Evolutionary conservation across 1,139 yeast species (phyloP).

Genomic region (Candida anutae): DNA sequence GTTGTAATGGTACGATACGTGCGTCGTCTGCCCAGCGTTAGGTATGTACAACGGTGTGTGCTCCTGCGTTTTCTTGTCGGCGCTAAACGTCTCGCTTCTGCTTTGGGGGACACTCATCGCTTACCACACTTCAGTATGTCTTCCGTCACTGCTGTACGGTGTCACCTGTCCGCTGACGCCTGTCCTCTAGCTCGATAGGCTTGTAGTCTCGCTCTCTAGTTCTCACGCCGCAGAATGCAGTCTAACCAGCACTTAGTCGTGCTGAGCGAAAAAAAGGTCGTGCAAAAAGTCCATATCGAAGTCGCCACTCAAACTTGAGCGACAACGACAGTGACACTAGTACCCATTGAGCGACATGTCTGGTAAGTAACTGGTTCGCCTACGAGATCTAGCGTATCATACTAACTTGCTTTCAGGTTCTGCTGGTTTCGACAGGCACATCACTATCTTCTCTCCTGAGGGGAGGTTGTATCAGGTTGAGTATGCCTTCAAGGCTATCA

Average conservation of each 20-base stretch:
- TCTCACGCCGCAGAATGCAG: too few species aligned
- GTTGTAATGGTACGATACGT: constrained; percentile 84
- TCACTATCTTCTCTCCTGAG: constrained; percentile 96
- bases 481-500: constrained; percentile 96
- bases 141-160: too few species aligned
- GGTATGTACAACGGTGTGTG: constrained; percentile 55
- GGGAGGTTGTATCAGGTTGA: constrained; percentile 96
- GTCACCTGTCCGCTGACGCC: too few species aligned
- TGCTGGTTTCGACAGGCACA: constrained; percentile 97
- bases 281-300: too few species aligned
- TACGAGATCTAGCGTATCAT: background rate
- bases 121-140: too few species aligned
- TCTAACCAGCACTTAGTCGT: too few species aligned
- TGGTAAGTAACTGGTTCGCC: constrained; percentile 1
- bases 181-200: too few species aligned
- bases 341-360: too few species aligned
- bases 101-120: background rate
- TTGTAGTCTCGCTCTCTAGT: too few species aligned
- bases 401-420: constrained; percentile 35
- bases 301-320: too few species aligned
- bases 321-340: too few species aligned
- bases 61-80: constrained; percentile 51
- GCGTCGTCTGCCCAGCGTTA: constrained; percentile 24
- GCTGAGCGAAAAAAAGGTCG: too few species aligned
- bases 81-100: constrained; percentile 24